Conservation (phyloP, 768 basidiomycete genomes). For the Grammothele lineata region DNA sequence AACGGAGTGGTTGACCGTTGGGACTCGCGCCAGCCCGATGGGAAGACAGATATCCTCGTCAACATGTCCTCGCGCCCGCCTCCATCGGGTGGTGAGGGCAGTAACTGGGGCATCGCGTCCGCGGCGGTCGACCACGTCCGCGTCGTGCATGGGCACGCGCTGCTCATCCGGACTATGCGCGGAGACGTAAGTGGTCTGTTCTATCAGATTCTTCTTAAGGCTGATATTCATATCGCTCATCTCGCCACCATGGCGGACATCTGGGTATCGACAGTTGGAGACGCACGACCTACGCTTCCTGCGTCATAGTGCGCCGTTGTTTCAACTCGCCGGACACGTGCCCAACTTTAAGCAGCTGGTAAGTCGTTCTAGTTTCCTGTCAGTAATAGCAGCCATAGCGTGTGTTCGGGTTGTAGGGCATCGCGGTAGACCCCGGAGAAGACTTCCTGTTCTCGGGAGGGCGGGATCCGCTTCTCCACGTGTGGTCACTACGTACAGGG, state of each 20-base stretch:
- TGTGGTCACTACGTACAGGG: slow-evolving; percentile 65
- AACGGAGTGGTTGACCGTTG: slow-evolving; percentile 14
- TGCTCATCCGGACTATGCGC: slow-evolving; percentile 55
- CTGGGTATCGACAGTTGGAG: slow-evolving; percentile 40
- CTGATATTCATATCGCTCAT: no score
- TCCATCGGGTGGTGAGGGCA: neutral
- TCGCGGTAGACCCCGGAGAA: slow-evolving; percentile 51
- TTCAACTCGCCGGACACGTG: slow-evolving; percentile 51
- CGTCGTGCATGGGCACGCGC: slow-evolving; percentile 43
- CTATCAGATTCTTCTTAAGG: no score
- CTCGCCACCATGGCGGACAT: no score
- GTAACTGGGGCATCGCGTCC: neutral
- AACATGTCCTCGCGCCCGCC: slow-evolving; percentile 2
- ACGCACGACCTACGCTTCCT: slow-evolving; percentile 61
- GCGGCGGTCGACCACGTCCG: slow-evolving; percentile 54
- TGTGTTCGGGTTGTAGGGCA: no score
- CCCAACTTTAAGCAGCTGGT: slow-evolving; percentile 56
- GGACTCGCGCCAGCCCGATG: slow-evolving; percentile 9
- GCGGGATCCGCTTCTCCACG: slow-evolving; percentile 57
- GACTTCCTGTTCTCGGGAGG: slow-evolving; percentile 67
- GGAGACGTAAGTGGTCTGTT: slow-evolving; percentile 45
- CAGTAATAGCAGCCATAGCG: no score
- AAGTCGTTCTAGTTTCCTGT: slow-evolving; percentile 18
- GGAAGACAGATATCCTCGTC: slow-evolving; percentile 1
- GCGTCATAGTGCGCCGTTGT: slow-evolving; percentile 37